Percentiles rank a stretch among this genome's conserved stretches.
Evolutionary conservation across 2,329 filamentous ascomycete species (phyloP).

Genomic region (Alternaria angustiovoidea): DNA sequence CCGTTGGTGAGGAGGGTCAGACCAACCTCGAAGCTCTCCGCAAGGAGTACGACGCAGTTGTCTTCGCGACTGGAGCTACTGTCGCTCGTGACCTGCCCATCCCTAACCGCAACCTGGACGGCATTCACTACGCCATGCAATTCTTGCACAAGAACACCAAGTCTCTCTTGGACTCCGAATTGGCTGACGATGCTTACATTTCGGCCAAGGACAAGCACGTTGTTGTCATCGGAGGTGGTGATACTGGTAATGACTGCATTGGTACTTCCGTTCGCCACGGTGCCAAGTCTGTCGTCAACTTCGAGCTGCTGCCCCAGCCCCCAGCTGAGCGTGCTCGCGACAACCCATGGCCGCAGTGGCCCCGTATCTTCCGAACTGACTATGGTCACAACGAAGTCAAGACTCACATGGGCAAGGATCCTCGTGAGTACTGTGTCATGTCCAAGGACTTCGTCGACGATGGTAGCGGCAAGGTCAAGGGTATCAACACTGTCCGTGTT

Average conservation of each 20-base stretch:
- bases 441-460: conserved; percentile 95
- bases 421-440: conserved; percentile 98
- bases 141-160: conserved; percentile 98
- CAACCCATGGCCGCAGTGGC: conserved; percentile 99
- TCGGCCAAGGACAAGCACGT: conserved; percentile 96
- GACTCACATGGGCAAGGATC: conserved; percentile 94
- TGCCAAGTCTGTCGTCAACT: conserved; percentile 95
- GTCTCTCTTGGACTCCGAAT: conserved; percentile 90
- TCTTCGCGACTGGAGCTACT: too few species aligned
- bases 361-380: conserved; percentile 96
- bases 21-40: too few species aligned
- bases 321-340: conserved; percentile 88
- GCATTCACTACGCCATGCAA: conserved; percentile 71
- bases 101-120: too few species aligned
- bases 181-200: conserved; percentile 85
- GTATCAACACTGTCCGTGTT: conserved; percentile 93
- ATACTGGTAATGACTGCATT: conserved; percentile 98
- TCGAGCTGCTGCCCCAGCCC: conserved; percentile 92
- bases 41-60: too few species aligned
- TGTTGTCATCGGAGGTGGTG: conserved; percentile 95
- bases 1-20: too few species aligned
- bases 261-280: conserved; percentile 95
- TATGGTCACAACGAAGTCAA: conserved; percentile 96
- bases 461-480: conserved; percentile 85
- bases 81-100: too few species aligned